Evolutionary conservation across 768 basidiomycete genomes (phyloP), one percentile per base, ranked within the genome.

Genomic region (Collybia sp.): DNA sequence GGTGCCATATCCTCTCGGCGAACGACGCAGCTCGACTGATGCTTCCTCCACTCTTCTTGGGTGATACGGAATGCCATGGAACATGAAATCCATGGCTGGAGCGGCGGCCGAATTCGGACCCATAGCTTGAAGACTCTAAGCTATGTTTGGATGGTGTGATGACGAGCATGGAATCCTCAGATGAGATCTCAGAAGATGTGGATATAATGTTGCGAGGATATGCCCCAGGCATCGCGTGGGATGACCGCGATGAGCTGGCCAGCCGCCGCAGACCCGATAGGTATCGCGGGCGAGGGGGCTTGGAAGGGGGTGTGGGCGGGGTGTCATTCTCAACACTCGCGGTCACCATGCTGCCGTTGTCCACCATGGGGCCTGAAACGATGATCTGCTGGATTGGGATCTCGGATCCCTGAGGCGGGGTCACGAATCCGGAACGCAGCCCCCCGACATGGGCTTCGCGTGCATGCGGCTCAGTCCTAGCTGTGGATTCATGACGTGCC

Each of bases 151-250:
- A 73, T 25, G 84, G 84, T 15, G 80, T 83, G 5, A 71, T 64
- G n/a, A 82, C 72, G 16, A 74, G 66, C 30, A 72, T 71, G 18
- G 82, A 84, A 53, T 86, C 84, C 51, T 88, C 85, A 5, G 81
- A 83, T 0, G 83, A 86, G 45, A 82, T 61, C 52, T 80, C 77
- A 1, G 80, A 82, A 1, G 75, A 77, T 16, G 67, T 63, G 18
- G 82, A 83, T 43, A 77, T 66, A 55, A 85, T 88, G 31, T 78
- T 65, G 12, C 86, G 74, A 17, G 75, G 69, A 44, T 75, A 71
- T 1, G 69, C 51, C 8, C 63, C 68, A 30, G 72, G 66, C 49
- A 70, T 52, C 45, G 44, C 45, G 12, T 53, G 13, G 58, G 57
- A 59, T 46, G 70, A 53, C 16, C 69, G 60, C 8, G 69, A 66